Percentiles rank a stretch among this genome's conserved stretches.
These are phyloP conservation scores for Cladosporium sphaerospermum DNA, from an alignment of 2,329 filamentous ascomycete genomes.

Conservation along the genomic window DNA sequence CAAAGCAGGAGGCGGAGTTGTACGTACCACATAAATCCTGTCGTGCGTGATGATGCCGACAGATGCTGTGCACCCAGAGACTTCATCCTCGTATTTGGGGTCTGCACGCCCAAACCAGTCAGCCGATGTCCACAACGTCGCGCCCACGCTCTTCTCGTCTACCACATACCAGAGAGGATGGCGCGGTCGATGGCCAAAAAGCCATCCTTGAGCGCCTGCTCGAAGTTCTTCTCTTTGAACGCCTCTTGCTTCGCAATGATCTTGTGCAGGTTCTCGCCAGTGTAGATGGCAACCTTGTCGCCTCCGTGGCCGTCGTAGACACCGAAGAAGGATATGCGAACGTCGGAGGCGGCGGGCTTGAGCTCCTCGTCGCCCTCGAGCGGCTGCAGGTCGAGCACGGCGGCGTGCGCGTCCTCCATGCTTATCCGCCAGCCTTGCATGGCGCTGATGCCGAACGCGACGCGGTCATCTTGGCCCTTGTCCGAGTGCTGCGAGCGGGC, in stretches of 20 bases:
- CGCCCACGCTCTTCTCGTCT: background rate
- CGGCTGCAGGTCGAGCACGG: conserved; percentile 77
- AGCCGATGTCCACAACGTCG: background rate
- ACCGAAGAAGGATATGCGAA: conserved; percentile 88
- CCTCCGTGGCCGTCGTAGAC: conserved; percentile 98
- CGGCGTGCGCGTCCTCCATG: conserved; percentile 96
- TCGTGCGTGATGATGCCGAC: conserved; percentile 82
- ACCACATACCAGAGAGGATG: conserved; percentile 77
- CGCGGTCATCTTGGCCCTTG: conserved; percentile 84
- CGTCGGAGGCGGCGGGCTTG: conserved; percentile 55
- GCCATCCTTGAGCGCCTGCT: conserved; percentile 93
- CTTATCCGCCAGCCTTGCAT: conserved; percentile 99
- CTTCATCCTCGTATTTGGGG: conserved; percentile 93
- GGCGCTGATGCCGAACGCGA: conserved; percentile 89
- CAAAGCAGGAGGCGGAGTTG: conserved; percentile 37
- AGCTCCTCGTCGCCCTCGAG: conserved; percentile 48
- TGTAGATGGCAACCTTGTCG: conserved; percentile 90
- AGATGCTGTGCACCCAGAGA: conserved; percentile 94
- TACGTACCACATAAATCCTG: conserved; percentile 81
- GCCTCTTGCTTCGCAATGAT: conserved; percentile 93
- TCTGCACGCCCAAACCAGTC: conserved; percentile 50
- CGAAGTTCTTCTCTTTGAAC: conserved; percentile 84
- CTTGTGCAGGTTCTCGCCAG: conserved; percentile 85
- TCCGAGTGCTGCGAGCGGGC: conserved; percentile 63
- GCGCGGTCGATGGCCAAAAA: conserved; percentile 94